These are phyloP conservation scores for Phytophthora megakarya DNA, from an alignment of 352 stramenopile genomes.

Conservation along the genomic window DNA sequence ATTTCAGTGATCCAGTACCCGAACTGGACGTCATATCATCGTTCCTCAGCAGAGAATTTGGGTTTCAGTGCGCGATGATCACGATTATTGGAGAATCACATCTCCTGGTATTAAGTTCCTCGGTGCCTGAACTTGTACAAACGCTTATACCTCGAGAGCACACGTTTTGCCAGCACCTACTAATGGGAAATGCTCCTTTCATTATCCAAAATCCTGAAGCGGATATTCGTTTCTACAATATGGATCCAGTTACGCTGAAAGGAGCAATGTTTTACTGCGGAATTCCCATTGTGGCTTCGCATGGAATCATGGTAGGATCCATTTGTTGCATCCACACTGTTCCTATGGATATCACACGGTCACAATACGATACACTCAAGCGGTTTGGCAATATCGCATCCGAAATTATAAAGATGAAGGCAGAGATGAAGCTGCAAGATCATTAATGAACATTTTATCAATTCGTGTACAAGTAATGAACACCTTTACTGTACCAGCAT, in stretches of 20 bases:
- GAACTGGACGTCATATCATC: conserved; percentile 58
- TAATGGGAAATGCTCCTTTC: conserved; percentile 54
- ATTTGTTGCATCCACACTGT: conserved; percentile 31
- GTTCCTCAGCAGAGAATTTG: conserved; percentile 46
- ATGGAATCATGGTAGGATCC: conserved; percentile 21
- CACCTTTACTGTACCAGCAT: background rate
- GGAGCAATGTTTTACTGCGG: conserved; percentile 56
- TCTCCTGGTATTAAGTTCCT: conserved; percentile 46
- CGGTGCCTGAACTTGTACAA: conserved; percentile 32
- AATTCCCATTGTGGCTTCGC: conserved; percentile 39
- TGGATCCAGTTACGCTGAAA: conserved; percentile 28
- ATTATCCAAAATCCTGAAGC: conserved; percentile 19
- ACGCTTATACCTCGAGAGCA: conserved; percentile 42
- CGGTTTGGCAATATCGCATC: conserved; percentile 35
- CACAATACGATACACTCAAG: conserved; percentile 26
- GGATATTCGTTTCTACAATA: conserved; percentile 54
- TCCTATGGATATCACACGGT: conserved; percentile 28
- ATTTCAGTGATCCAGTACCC: conserved; percentile 33
- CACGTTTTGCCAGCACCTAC: conserved; percentile 54
- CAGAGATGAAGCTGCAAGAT: background rate
- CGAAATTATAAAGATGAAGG: conserved; percentile 2
- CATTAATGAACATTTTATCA: no score
- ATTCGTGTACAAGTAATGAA: no score
- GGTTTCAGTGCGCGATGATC: conserved; percentile 50
- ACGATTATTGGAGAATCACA: conserved; percentile 53